Base-by-base conservation (phyloP, 2,329 filamentous ascomycete genomes). In the Aschersonia sp. region DNA sequence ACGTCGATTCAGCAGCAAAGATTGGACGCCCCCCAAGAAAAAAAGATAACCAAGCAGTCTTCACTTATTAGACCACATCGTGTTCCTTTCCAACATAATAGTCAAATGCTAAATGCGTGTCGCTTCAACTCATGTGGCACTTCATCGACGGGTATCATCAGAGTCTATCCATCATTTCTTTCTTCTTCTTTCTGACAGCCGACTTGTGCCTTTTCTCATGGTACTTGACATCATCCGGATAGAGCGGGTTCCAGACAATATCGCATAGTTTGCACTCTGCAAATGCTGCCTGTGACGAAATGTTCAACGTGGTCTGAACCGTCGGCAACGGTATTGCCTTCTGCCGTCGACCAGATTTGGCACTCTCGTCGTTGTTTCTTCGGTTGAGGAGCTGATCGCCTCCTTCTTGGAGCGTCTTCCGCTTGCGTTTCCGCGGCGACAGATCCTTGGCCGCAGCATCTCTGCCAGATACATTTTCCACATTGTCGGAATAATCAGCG, bases 241-340 rank as follows among this genome's bases (percentile, higher is more conserved):
- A 66, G 5, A 68, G 52, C 0, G 67, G 68, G 45, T 70, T 70
- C 59, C 66, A 70, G 6, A 70, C 63, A 1, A 61, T 69, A 46
- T 68, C 58, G 51, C 68, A 71, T 3, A 62, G 49, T 45, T 60
- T 66, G 51, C 68, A 71, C 47, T 71, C 67, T 2, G 65, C 62
- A 49, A 70, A 70, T 1, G 66, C 56, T 4, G 66, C 63, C 30
- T 64, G 60, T 1, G 61, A 58, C 0, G 68, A 69, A 2, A 71
- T 56, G 35, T 70, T 70, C n/a, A 70, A 59, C 1, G 67, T 70
- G 2, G 65, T 70, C 45, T 71, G 68, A 1, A 70, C 56, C 1
- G 54, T 51, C 2, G 60, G 47, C 1, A 52, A 43, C 6, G 46
- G 42, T 29, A 22, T 39, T 43, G 43, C 42, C 11, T 35, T 11